These are phyloP conservation scores for Platanthera guangdongensis DNA, from an alignment of 106 monocot genomes.

Conservation along the genomic window DNA sequence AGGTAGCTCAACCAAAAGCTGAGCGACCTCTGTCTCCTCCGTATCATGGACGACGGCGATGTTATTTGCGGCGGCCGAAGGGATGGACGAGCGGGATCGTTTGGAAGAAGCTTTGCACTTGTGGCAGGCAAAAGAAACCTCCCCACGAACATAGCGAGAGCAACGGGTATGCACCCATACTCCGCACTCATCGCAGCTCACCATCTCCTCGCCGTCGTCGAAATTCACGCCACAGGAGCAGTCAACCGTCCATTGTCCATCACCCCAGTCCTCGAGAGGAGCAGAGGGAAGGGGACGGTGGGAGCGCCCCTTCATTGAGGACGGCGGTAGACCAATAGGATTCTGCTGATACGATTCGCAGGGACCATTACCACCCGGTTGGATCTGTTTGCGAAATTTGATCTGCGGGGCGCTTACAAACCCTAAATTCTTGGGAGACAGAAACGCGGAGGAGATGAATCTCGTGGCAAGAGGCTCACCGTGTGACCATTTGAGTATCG, in stretches of 20 bases:
- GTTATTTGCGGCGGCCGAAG: constrained; percentile 13
- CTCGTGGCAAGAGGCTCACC: not conserved
- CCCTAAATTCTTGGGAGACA: constrained; percentile 2
- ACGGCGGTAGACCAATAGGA: not conserved
- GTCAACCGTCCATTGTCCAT: constrained; percentile 94
- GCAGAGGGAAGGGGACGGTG: constrained; percentile 35
- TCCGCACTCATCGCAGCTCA: constrained; percentile 93
- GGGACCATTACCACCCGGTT: not conserved
- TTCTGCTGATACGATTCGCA: not conserved
- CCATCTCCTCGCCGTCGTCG: constrained; percentile 99
- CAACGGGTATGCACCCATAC: constrained; percentile 99
- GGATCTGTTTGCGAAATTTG: not conserved
- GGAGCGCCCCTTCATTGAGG: constrained; percentile 56
- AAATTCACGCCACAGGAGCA: constrained; percentile 96
- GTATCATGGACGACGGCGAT: constrained; percentile 6
- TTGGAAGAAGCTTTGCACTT: constrained; percentile 52
- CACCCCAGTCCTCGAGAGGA: constrained; percentile 65
- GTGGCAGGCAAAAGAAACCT: constrained; percentile 76
- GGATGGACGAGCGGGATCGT: not conserved
- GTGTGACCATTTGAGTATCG: not conserved
- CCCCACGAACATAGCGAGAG: constrained; percentile 56
- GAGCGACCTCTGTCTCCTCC: constrained; percentile 94
- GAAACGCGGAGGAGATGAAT: not conserved
- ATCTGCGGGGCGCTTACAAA: not conserved
- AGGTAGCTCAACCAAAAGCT: constrained; percentile 84